These are phyloP conservation scores for Venturia asperata DNA, from an alignment of 2,329 filamentous ascomycete genomes.

Conservation along the genomic window DNA sequence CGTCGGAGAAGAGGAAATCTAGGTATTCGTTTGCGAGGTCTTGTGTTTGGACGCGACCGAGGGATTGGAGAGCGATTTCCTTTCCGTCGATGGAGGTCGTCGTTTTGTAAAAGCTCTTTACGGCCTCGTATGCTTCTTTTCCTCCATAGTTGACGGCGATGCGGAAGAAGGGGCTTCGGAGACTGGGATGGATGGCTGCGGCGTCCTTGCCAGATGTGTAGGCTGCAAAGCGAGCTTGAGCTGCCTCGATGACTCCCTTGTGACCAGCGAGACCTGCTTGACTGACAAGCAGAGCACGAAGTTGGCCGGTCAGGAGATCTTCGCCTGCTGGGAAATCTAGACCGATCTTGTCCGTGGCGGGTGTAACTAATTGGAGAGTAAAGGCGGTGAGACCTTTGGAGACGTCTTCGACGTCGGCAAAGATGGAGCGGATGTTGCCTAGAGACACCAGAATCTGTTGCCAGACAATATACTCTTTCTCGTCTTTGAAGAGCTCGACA, in stretches of 20 bases:
- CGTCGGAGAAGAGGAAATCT: constrained; percentile 70
- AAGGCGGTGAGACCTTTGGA: constrained; percentile 70
- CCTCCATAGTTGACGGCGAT: constrained; percentile 69
- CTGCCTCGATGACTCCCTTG: constrained; percentile 63
- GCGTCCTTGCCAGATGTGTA: constrained; percentile 61
- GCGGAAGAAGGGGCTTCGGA: constrained; percentile 73
- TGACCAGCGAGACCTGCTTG: constrained; percentile 72
- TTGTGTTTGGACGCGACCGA: constrained; percentile 65
- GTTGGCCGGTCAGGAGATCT: constrained; percentile 71
- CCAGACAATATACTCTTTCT: constrained; percentile 85
- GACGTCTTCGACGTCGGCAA: constrained; percentile 66
- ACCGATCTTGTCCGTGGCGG: constrained; percentile 70
- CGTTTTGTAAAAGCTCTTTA: constrained; percentile 78
- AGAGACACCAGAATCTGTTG: constrained; percentile 74
- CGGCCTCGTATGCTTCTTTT: constrained; percentile 59
- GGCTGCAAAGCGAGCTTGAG: constrained; percentile 69
- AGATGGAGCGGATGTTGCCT: constrained; percentile 72
- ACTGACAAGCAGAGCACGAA: constrained; percentile 73
- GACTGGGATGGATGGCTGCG: constrained; percentile 68
- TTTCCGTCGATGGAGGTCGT: constrained; percentile 86
- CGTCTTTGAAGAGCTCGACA: constrained; percentile 72
- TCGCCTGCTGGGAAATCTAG: constrained; percentile 77
- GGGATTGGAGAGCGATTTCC: constrained; percentile 69
- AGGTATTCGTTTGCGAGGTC: constrained; percentile 62
- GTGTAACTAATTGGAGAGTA: constrained; percentile 65